Evolutionary conservation across 805 yeast genomes (phyloP), one percentile per base, ranked within the genome.

Genomic region (Phaffomyces thermotolerans): DNA sequence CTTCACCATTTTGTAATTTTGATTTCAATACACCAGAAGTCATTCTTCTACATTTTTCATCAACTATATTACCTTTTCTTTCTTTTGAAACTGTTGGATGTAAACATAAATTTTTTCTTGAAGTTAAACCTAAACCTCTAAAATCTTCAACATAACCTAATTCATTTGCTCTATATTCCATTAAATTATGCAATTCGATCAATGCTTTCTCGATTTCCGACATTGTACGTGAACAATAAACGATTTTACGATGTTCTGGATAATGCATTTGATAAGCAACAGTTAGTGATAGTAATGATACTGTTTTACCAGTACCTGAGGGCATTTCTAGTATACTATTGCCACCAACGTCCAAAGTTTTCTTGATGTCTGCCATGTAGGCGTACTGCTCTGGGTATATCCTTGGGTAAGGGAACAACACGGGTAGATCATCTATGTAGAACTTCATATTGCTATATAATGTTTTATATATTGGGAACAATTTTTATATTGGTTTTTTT

Each of bases 221-320:
- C 98, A 93, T 93, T 30, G 99, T 93, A 74, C 99, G 98, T 6
- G 99, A 93, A 64, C 99, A 93, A 65, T 93, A 93, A 7, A 93
- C 87, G 52, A 93, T 81, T 71, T 91, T 93, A 15, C 96, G 68
- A 58, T 88, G 96, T 57, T 91, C 97, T 9, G 96, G 95, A 61
- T 91, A 90, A 59, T 76, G 78, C 86, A 87, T 80, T 62, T 93
- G 99, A 64, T 93, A 93, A 13, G 99, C 96, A 37, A 93, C 88
- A 0, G 98, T 88, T 37, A 93, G 66, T 0, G 98, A 88, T 27
- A 93, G 69, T 60, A 93, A 71, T 1, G 98, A 89, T 4, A 93
- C 85, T 33, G 99, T 93, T 62, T 93, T 93, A 36, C 99, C 99
- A 4, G 99, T 93, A 4, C 99, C 99, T 6, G 99, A 93, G 53